Conservation (phyloP, 2,329 filamentous ascomycete species). For the Fonsecaea monophora region DNA sequence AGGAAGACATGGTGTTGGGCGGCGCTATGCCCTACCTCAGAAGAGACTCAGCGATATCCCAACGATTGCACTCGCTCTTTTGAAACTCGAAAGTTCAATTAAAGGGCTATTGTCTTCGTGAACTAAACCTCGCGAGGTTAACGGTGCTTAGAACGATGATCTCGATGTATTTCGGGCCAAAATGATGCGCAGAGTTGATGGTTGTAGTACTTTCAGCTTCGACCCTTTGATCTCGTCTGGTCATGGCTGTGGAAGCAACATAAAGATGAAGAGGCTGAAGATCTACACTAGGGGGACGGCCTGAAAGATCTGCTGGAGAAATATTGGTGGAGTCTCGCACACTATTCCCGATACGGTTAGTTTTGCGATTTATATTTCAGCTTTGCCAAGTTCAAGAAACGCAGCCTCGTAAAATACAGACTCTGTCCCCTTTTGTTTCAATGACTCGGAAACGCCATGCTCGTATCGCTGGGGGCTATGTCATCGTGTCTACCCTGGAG, state of each 20-base stretch:
- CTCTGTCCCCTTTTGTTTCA: neutral
- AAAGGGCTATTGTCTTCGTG: neutral
- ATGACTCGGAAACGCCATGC: neutral
- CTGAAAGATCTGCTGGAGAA: neutral
- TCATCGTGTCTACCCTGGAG: neutral
- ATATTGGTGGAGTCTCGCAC: neutral
- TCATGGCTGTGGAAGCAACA: neutral
- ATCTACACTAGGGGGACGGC: neutral
- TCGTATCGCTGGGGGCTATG: neutral
- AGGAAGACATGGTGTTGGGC: neutral
- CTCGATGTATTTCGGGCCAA: neutral
- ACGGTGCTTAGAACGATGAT: neutral
- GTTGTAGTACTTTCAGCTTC: neutral
- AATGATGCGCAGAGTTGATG: neutral
- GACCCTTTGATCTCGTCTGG: neutral
- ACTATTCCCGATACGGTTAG: neutral
- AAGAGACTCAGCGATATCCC: neutral
- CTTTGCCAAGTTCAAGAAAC: neutral
- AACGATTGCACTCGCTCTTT: neutral
- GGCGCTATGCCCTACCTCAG: neutral
- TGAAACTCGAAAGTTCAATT: neutral
- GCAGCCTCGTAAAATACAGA: neutral
- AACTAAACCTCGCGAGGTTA: neutral
- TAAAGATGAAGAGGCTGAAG: neutral
- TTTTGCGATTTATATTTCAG: neutral